Evolutionary conservation across 2,329 filamentous ascomycete species (phyloP).

Genomic region (Aspergillus sp.): DNA sequence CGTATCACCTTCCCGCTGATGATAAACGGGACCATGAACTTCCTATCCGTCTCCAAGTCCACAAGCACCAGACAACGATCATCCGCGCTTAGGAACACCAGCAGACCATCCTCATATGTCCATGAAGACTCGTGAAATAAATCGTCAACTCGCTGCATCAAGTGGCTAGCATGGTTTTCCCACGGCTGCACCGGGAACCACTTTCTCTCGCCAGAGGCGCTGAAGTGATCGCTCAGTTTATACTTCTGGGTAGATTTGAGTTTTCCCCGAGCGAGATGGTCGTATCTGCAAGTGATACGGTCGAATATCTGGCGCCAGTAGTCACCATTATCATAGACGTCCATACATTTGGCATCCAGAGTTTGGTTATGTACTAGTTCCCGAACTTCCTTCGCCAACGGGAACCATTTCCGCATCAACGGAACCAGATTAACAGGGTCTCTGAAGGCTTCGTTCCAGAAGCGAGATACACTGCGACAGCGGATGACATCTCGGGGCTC

Average conservation of each 20-base stretch:
- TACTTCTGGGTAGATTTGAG: slow-evolving; percentile 44
- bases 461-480: slow-evolving; percentile 47
- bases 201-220: slow-evolving; percentile 28
- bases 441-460: slow-evolving; percentile 47
- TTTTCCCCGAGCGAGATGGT: slow-evolving; percentile 44
- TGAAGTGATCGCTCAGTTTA: slow-evolving; percentile 32
- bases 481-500: slow-evolving; percentile 45
- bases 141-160: slow-evolving; percentile 23
- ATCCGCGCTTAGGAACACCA: slow-evolving; percentile 46
- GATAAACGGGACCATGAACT: slow-evolving; percentile 48
- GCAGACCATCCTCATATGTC: slow-evolving; percentile 52
- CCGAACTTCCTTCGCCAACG: slow-evolving; percentile 49
- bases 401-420: slow-evolving; percentile 48
- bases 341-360: not conserved
- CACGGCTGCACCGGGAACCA: slow-evolving; percentile 38
- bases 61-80: slow-evolving; percentile 37
- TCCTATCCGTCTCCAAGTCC: slow-evolving; percentile 43
- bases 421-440: slow-evolving; percentile 41
- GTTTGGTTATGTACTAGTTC: slow-evolving; percentile 12
- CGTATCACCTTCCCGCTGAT: slow-evolving; percentile 46
- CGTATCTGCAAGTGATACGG: slow-evolving; percentile 49
- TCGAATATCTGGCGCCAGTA: slow-evolving; percentile 37
- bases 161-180: slow-evolving; percentile 35
- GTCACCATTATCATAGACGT: slow-evolving; percentile 1
- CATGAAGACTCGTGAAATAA: slow-evolving; percentile 41